These are phyloP conservation scores for Emericellopsis cladophorae DNA, from an alignment of 2,329 filamentous ascomycete genomes.

Conservation along the genomic window DNA sequence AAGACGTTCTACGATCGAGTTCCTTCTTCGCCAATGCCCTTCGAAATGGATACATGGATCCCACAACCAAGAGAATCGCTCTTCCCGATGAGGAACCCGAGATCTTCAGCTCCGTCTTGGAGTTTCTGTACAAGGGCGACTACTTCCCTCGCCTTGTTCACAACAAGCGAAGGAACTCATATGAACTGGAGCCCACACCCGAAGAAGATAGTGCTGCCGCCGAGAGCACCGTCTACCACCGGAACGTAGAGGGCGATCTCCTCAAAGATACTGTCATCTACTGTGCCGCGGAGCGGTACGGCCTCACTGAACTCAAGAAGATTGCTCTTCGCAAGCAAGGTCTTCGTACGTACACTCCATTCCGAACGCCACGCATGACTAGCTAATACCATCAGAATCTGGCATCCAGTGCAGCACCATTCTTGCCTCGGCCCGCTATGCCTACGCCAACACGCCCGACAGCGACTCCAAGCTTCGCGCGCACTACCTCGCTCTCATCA, in stretches of 20 bases:
- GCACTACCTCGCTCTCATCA: slow-evolving; percentile 87
- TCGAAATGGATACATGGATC: slow-evolving; percentile 20
- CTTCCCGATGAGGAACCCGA: slow-evolving; percentile 81
- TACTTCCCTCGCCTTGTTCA: slow-evolving; percentile 77
- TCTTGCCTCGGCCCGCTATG: slow-evolving; percentile 74
- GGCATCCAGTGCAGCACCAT: slow-evolving; percentile 79
- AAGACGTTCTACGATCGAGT: slow-evolving; percentile 68
- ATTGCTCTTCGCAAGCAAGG: slow-evolving; percentile 81
- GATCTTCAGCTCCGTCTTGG: slow-evolving; percentile 79
- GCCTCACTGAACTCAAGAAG: slow-evolving; percentile 72
- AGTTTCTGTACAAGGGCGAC: slow-evolving; percentile 89
- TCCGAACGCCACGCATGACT: neutral
- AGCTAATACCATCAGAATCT: slow-evolving; percentile 34
- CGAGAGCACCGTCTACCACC: slow-evolving; percentile 59
- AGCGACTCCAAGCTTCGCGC: slow-evolving; percentile 82
- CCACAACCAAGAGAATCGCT: slow-evolving; percentile 52
- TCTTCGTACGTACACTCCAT: slow-evolving; percentile 43
- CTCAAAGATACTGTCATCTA: slow-evolving; percentile 87
- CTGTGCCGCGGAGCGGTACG: slow-evolving; percentile 76
- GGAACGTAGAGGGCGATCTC: slow-evolving; percentile 51
- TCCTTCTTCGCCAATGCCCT: slow-evolving; percentile 53
- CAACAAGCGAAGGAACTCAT: slow-evolving; percentile 69
- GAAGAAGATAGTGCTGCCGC: slow-evolving; percentile 28
- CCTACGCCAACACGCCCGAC: slow-evolving; percentile 80
- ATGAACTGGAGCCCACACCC: slow-evolving; percentile 59